A percentile compares a stretch with the other conserved stretches of the same genome.
These are phyloP conservation scores for Sclerospora graminicola DNA, from an alignment of 352 stramenopile species.

Conservation along the genomic window DNA sequence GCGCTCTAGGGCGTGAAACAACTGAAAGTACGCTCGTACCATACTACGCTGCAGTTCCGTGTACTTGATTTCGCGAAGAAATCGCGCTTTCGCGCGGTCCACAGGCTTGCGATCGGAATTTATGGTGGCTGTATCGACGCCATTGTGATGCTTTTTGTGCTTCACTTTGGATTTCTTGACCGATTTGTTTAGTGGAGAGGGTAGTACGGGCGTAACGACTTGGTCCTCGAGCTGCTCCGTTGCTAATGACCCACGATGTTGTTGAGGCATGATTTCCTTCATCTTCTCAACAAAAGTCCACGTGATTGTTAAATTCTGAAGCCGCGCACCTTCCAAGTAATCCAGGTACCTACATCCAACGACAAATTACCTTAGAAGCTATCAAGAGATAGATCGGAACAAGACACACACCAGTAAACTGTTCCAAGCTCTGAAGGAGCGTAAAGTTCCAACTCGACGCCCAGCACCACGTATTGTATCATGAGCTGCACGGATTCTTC, in stretches of 20 bases:
- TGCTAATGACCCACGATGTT: conserved; percentile 1
- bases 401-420: conserved; percentile 55
- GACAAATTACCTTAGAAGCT: not conserved
- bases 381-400: not conserved
- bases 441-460: conserved; percentile 72
- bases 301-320: conserved; percentile 74
- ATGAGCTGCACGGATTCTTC: conserved; percentile 66
- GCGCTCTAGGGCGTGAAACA: conserved; percentile 61
- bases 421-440: conserved; percentile 56
- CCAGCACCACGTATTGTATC: conserved; percentile 69
- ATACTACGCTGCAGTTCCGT: conserved; percentile 62
- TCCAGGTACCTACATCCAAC: conserved; percentile 54
- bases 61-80: conserved; percentile 67
- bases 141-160: conserved; percentile 28
- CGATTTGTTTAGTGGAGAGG: conserved; percentile 11
- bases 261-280: conserved; percentile 47
- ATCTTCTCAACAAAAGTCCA: conserved; percentile 80
- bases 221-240: conserved; percentile 10
- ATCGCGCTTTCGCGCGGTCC: conserved; percentile 47
- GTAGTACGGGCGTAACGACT: not conserved
- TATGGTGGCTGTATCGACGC: not conserved
- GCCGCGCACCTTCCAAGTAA: conserved; percentile 70
- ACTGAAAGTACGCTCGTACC: conserved; percentile 76
- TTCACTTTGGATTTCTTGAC: conserved; percentile 30
- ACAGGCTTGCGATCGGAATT: conserved; percentile 9